Percentiles rank a stretch among this genome's conserved stretches.
Evolutionary conservation across 805 yeast species (phyloP).

Genomic region (Sungouiozyma ichnusensis): DNA sequence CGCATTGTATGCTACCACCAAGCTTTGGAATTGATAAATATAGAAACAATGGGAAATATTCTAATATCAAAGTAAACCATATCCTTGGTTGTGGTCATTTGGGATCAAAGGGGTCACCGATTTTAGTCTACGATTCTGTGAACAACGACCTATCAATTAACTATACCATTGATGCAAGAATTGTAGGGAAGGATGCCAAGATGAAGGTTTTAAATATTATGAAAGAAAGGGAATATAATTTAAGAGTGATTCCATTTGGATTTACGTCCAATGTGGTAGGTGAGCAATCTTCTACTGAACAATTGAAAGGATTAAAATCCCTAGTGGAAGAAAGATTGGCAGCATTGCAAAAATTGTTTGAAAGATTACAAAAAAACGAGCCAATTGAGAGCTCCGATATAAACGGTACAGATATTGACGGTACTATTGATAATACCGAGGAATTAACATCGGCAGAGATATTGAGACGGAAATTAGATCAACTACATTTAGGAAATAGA

Average conservation of each 20-base stretch:
- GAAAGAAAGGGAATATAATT: constrained; percentile 13
- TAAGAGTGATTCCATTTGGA: constrained; percentile 26
- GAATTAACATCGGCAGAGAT: constrained; percentile 18
- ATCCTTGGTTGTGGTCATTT: constrained; percentile 47
- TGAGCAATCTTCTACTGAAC: constrained; percentile 6
- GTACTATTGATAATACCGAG: constrained; percentile 14
- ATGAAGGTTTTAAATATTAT: constrained; percentile 11
- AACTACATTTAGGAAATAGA: constrained; percentile 14
- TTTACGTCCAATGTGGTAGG: constrained; percentile 8
- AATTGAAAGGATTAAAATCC: constrained; percentile 7
- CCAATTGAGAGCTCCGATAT: constrained; percentile 13
- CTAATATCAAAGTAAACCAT: constrained; percentile 24
- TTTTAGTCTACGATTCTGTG: constrained; percentile 37
- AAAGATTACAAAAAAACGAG: constrained; percentile 8
- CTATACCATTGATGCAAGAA: constrained; percentile 44
- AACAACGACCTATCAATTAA: constrained; percentile 32
- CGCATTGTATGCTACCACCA: constrained; percentile 31
- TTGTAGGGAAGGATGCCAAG: constrained; percentile 36
- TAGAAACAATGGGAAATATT: constrained; percentile 16
- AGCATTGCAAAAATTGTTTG: constrained; percentile 7
- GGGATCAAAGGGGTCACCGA: constrained; percentile 41
- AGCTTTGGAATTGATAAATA: constrained; percentile 31
- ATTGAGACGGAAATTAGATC: constrained; percentile 18
- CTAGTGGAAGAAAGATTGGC: constrained; percentile 10
- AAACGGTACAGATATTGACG: constrained; percentile 22